Evolutionary conservation across 2,329 filamentous ascomycete genomes (phyloP).

Genomic region (Penicillium hesseltinei): DNA sequence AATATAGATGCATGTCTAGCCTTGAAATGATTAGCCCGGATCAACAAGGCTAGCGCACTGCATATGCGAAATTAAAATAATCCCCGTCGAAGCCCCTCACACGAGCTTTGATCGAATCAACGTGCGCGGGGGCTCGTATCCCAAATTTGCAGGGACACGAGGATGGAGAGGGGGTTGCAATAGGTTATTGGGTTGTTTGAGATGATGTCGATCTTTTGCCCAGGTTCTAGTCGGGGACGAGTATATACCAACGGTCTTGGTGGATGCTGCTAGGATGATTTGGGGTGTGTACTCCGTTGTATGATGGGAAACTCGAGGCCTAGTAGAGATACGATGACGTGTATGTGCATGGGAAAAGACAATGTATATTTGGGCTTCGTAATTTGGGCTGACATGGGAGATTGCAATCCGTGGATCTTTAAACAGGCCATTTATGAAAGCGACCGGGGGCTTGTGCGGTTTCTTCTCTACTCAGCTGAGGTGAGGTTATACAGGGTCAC

Average conservation of each 20-base stretch:
- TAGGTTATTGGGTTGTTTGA: slow-evolving; percentile 3
- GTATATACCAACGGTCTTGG: neutral
- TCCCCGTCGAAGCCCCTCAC: neutral
- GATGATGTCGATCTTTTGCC: slow-evolving; percentile 8
- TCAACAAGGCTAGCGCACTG: neutral
- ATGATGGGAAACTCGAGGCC: neutral
- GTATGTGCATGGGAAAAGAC: neutral
- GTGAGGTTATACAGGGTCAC: neutral
- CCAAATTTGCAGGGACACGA: slow-evolving; percentile 9
- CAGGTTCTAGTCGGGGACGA: neutral
- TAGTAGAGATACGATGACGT: neutral
- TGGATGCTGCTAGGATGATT: neutral
- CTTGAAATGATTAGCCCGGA: neutral
- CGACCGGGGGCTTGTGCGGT: neutral
- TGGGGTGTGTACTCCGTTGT: neutral
- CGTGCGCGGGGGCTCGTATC: neutral
- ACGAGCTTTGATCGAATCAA: neutral
- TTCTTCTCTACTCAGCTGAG: neutral
- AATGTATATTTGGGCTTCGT: neutral
- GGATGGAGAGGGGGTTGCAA: neutral
- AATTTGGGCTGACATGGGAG: neutral
- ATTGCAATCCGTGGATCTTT: neutral
- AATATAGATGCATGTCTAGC: neutral
- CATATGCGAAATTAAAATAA: neutral
- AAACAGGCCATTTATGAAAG: neutral